Conservation (phyloP, 176 grass and related monocot genomes). For the Aegilops tauschii region DNA sequence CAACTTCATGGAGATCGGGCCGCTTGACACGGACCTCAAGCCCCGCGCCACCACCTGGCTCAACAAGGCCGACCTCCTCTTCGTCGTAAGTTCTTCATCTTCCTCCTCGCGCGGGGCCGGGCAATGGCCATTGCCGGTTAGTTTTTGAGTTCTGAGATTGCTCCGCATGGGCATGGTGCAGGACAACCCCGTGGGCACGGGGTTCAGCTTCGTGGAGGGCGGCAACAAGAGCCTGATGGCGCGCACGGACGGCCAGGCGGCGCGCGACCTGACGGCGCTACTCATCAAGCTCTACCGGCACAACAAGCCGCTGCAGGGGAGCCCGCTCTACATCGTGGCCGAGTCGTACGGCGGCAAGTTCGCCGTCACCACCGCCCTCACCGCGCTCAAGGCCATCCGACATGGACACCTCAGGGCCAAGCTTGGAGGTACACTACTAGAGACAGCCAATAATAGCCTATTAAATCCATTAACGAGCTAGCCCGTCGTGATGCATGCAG, state of each 20-base stretch:
- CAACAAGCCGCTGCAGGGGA: conserved; percentile 30
- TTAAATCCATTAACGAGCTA: too few species aligned
- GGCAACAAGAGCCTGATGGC: conserved; percentile 40
- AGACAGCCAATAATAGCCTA: too few species aligned
- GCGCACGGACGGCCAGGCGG: conserved; percentile 64
- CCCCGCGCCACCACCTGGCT: conserved; percentile 70
- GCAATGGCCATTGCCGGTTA: too few species aligned
- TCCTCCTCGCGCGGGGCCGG: background rate
- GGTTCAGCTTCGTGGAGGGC: conserved; percentile 85
- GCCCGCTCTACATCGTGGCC: conserved; percentile 83
- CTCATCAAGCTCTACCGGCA: conserved; percentile 44
- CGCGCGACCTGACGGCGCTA: conserved; percentile 64
- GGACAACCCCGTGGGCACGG: conserved; percentile 91
- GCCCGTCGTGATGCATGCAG: too few species aligned
- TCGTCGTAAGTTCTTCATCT: conserved; percentile 41
- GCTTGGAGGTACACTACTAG: conserved; percentile 45
- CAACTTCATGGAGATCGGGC: conserved; percentile 93
- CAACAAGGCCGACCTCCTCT: conserved; percentile 79
- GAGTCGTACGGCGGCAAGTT: conserved; percentile 99
- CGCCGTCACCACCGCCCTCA: conserved; percentile 67
- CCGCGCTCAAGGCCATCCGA: conserved; percentile 50
- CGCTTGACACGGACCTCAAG: conserved; percentile 61
- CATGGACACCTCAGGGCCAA: conserved; percentile 36
- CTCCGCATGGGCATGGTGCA: background rate
- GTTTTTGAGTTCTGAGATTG: too few species aligned